Evolutionary conservation across 805 yeast species (phyloP).

Genomic region (Candida xiaguanensis): DNA sequence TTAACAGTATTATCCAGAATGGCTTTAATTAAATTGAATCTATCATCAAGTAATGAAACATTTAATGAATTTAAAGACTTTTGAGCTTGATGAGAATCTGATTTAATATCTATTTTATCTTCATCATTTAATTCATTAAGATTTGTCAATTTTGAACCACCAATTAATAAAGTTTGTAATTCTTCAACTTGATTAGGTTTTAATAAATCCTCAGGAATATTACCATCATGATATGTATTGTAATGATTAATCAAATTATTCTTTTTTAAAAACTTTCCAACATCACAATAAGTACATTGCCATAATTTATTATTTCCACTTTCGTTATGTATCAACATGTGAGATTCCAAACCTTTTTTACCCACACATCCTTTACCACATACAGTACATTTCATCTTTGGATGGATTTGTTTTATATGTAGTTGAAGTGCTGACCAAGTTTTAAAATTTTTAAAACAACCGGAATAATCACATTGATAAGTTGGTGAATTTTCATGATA

Average conservation of each 20-base stretch:
- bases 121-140: conserved; percentile 7
- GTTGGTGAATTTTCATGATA: conserved; percentile 57
- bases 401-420: conserved; percentile 72
- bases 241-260: conserved; percentile 57
- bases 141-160: conserved; percentile 1
- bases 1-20: conserved; percentile 35
- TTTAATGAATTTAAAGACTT: conserved; percentile 17
- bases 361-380: conserved; percentile 78
- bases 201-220: conserved; percentile 30
- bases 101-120: conserved; percentile 2
- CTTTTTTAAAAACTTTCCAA: conserved; percentile 50
- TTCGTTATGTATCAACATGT: conserved; percentile 65
- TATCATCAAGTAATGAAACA: conserved; percentile 14
- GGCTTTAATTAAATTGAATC: conserved; percentile 30
- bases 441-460: conserved; percentile 57
- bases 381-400: conserved; percentile 56
- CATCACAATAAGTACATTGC: conserved; percentile 58
- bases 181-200: conserved; percentile 19
- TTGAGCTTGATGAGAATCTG: conserved; percentile 14
- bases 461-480: conserved; percentile 59
- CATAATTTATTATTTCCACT: conserved; percentile 51
- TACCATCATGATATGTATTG: conserved; percentile 42
- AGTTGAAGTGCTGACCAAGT: conserved; percentile 72
- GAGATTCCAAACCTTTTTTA: conserved; percentile 62
- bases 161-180: conserved; percentile 18